phyloP scores from a whole-genome alignment of 495 filamentous ascomycete species.

The Xylaria grammica region DNA sequence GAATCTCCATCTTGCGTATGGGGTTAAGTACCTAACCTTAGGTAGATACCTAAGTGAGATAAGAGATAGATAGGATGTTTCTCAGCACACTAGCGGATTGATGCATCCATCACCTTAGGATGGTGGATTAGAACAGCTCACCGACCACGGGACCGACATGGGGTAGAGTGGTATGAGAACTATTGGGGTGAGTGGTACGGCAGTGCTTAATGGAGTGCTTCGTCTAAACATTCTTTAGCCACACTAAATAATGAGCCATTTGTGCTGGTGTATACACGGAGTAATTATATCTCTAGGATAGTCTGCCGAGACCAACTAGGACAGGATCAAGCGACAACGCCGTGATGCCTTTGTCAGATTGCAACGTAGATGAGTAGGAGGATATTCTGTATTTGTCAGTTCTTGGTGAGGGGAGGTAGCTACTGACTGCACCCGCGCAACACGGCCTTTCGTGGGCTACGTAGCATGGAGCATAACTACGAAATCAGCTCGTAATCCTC shows the following conservation, averaged over 20 bases:
- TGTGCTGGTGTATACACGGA: neutral
- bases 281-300: too few relatives aligned
- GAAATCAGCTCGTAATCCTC: neutral
- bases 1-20: too few relatives aligned
- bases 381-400: neutral
- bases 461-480: too few relatives aligned
- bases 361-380: constrained; percentile 2
- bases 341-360: constrained; percentile 13
- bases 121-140: too few relatives aligned
- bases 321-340: neutral
- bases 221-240: neutral
- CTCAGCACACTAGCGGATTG: too few relatives aligned
- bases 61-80: too few relatives aligned
- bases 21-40: too few relatives aligned
- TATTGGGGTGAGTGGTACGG: too few relatives aligned
- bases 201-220: neutral
- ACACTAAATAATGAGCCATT: constrained; percentile 1
- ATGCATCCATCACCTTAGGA: too few relatives aligned
- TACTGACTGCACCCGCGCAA: neutral
- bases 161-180: too few relatives aligned
- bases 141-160: too few relatives aligned
- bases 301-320: neutral
- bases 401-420: neutral
- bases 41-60: too few relatives aligned
- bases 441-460: neutral